Percentiles rank a stretch among this genome's conserved stretches.
Evolutionary conservation across 2,329 filamentous ascomycete genomes (phyloP).

Genomic region (Pseudogymnoascus sp.): DNA sequence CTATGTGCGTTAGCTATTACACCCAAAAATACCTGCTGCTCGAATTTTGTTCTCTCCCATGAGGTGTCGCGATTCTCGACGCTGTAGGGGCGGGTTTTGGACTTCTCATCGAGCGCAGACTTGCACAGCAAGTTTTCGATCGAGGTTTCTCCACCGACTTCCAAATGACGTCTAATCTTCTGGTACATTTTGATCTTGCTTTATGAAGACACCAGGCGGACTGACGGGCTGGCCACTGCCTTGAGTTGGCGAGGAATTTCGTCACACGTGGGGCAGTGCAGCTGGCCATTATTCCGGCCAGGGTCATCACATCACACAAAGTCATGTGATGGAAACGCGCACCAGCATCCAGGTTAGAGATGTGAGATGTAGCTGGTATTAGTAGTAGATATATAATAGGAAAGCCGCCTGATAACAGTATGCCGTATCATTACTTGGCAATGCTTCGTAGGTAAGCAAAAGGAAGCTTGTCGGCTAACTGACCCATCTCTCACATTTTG

Average conservation of each 20-base stretch:
- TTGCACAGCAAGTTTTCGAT: background rate
- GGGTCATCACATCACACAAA: background rate
- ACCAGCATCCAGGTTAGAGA: background rate
- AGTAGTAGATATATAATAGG: background rate
- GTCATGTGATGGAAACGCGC: background rate
- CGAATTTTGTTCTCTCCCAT: background rate
- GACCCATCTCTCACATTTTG: background rate
- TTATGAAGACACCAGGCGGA: background rate
- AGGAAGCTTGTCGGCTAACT: background rate
- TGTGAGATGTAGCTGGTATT: background rate
- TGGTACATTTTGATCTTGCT: background rate
- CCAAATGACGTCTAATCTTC: background rate
- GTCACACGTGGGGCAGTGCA: constrained; percentile 1
- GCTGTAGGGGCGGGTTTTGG: background rate
- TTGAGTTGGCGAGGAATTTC: background rate
- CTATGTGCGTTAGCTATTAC: background rate
- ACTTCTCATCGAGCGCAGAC: background rate
- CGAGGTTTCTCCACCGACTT: too few relatives aligned
- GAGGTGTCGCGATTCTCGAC: background rate
- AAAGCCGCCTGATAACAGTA: background rate
- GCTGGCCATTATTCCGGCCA: background rate
- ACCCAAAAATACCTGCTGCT: background rate
- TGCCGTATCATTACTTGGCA: background rate
- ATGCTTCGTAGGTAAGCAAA: background rate
- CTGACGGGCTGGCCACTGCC: background rate